These are phyloP conservation scores for Xerocomellus intermedius DNA, from an alignment of 768 basidiomycete genomes.

Conservation along the genomic window DNA sequence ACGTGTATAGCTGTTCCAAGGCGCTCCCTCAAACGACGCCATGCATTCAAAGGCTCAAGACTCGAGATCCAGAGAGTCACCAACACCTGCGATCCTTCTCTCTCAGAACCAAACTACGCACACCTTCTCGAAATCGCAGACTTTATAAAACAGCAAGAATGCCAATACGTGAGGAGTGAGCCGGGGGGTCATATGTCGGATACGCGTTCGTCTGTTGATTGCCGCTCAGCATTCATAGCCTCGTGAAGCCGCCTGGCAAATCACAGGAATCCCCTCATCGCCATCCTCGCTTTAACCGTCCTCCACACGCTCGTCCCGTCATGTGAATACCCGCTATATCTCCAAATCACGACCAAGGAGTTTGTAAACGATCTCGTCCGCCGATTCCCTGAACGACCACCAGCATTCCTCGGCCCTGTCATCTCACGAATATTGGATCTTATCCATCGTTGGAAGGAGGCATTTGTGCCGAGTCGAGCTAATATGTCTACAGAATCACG, in stretches of 20 bases:
- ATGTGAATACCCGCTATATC: conserved; percentile 96
- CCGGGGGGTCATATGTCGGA: conserved; percentile 1
- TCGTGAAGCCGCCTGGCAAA: conserved; percentile 89
- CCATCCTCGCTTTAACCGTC: conserved; percentile 80
- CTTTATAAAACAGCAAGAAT: conserved; percentile 88
- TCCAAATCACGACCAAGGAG: conserved; percentile 96
- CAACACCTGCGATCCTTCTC: conserved; percentile 82
- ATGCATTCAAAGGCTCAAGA: conserved; percentile 57
- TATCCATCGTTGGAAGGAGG: conserved; percentile 37
- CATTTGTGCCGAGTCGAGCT: too few species aligned
- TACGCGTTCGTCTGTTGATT: too few species aligned
- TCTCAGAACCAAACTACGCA: conserved; percentile 88
- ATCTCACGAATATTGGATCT: conserved; percentile 94
- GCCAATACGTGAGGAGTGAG: conserved; percentile 77
- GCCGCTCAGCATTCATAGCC: conserved; percentile 48
- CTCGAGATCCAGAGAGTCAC: conserved; percentile 73
- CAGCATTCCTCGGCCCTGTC: conserved; percentile 89
- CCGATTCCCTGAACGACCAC: conserved; percentile 96
- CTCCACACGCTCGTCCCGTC: conserved; percentile 91
- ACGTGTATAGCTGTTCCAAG: background rate
- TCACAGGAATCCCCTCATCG: conserved; percentile 89
- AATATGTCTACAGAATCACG: too few species aligned
- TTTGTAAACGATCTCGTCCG: conserved; percentile 98
- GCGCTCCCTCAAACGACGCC: conserved; percentile 54
- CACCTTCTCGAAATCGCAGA: conserved; percentile 93